phyloP scores from a whole-genome alignment of 768 basidiomycete genomes.

The Coprinellus micaceus region DNA sequence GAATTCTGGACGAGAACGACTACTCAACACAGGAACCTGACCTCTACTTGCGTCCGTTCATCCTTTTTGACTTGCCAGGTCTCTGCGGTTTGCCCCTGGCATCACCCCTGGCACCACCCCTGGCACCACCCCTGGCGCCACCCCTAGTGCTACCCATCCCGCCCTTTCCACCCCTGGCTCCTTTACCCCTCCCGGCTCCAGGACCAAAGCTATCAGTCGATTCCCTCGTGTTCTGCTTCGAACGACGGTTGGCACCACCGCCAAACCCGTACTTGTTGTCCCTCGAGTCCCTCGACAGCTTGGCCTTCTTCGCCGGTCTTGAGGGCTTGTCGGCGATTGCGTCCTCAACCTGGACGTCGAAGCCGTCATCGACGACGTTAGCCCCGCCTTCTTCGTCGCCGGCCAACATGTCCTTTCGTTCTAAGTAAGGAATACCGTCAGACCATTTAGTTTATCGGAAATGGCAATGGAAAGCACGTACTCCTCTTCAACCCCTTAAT shows the following conservation, averaged over 20 bases:
- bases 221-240: constrained; percentile 78
- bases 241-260: constrained; percentile 54
- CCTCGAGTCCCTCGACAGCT: constrained; percentile 44
- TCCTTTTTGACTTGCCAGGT: constrained; percentile 57
- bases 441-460: neutral
- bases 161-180: constrained; percentile 20
- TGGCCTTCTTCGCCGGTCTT: constrained; percentile 39
- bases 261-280: constrained; percentile 84
- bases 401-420: constrained; percentile 81
- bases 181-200: neutral
- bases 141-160: constrained; percentile 24
- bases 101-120: constrained; percentile 30
- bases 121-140: constrained; percentile 29
- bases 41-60: constrained; percentile 36
- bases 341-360: constrained; percentile 89
- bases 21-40: too few species aligned
- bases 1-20: too few species aligned
- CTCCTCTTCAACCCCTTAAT: constrained; percentile 88
- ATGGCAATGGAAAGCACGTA: constrained; percentile 36
- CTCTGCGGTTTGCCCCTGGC: constrained; percentile 33
- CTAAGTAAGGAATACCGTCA: constrained; percentile 33
- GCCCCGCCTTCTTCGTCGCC: constrained; percentile 38
- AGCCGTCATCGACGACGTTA: constrained; percentile 54
- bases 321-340: constrained; percentile 72
- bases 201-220: constrained; percentile 71